Conservation (phyloP, 2,329 filamentous ascomycete species). For the Rutstroemia sp. region DNA sequence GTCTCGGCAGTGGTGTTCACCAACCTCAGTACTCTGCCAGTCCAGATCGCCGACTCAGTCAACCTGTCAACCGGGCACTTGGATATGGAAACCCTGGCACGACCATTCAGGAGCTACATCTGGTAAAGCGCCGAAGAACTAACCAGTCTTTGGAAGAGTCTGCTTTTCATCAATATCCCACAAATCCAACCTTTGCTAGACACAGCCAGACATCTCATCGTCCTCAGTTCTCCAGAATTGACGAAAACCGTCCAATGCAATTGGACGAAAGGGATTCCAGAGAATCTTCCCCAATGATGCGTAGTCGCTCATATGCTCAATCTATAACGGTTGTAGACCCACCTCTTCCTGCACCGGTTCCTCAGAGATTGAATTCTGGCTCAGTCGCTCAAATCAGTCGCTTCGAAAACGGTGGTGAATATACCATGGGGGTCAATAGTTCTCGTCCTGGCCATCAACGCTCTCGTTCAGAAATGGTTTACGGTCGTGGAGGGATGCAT, state of each 20-base stretch:
- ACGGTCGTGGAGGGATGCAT: neutral
- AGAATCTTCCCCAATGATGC: neutral
- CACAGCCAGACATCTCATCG: neutral
- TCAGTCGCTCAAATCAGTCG: neutral
- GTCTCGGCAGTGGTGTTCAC: neutral
- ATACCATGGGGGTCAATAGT: neutral
- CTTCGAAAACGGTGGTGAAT: neutral
- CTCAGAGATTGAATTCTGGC: neutral
- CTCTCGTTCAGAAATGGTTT: constrained; percentile 25
- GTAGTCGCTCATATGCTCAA: constrained; percentile 10
- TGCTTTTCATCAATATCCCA: neutral
- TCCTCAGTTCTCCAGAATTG: constrained; percentile 1
- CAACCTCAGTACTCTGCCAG: constrained; percentile 8
- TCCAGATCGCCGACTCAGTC: constrained; percentile 16
- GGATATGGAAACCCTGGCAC: neutral
- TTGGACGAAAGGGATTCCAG: neutral
- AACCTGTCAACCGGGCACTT: constrained; percentile 6
- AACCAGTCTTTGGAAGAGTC: constrained; percentile 8
- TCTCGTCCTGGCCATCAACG: constrained; percentile 19
- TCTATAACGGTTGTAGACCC: constrained; percentile 13
- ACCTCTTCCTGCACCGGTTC: constrained; percentile 19
- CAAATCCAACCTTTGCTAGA: neutral
- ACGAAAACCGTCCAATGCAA: constrained; percentile 1
- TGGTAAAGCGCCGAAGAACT: constrained; percentile 20
- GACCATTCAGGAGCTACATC: constrained; percentile 8